Conservation (phyloP, 73 alveolate species). For the Uronychia setigera region DNA sequence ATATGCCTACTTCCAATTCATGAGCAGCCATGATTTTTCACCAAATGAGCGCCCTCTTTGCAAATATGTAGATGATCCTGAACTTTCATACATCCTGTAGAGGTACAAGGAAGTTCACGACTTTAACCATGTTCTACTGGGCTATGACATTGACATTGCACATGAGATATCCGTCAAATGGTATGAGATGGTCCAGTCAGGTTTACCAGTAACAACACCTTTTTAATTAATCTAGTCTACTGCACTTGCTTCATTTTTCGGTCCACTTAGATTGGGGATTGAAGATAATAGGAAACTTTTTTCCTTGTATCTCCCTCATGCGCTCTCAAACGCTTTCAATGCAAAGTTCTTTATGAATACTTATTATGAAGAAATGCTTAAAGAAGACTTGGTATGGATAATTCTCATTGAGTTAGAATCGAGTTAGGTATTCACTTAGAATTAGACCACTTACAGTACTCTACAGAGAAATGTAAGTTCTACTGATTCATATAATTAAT, state of each 20-base stretch:
- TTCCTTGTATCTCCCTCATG: slow-evolving; percentile 22
- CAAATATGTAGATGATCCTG: slow-evolving; percentile 65
- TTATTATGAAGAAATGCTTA: slow-evolving; percentile 56
- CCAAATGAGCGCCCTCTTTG: slow-evolving; percentile 69
- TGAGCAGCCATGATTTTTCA: slow-evolving; percentile 46
- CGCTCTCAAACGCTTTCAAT: slow-evolving; percentile 1
- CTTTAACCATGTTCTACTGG: slow-evolving; percentile 57
- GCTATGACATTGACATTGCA: slow-evolving; percentile 36
- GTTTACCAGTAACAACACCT: slow-evolving; percentile 51
- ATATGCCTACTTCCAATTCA: slow-evolving; percentile 52
- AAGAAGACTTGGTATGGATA: no score
- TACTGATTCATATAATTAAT: no score
- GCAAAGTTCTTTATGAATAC: slow-evolving; percentile 61
- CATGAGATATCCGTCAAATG: slow-evolving; percentile 68
- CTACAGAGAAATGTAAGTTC: no score
- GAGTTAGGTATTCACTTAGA: no score
- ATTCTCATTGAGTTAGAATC: no score
- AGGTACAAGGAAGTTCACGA: slow-evolving; percentile 82
- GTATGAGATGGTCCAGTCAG: slow-evolving; percentile 70
- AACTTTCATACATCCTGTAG: slow-evolving; percentile 68
- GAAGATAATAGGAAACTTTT: slow-evolving; percentile 2
- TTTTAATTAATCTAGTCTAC: slow-evolving; percentile 6
- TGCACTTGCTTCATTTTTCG: slow-evolving; percentile 63
- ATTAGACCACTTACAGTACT: no score
- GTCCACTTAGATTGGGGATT: slow-evolving; percentile 41